phyloP scores from a whole-genome alignment of 805 yeast genomes.

The Candida taoyuanica region DNA sequence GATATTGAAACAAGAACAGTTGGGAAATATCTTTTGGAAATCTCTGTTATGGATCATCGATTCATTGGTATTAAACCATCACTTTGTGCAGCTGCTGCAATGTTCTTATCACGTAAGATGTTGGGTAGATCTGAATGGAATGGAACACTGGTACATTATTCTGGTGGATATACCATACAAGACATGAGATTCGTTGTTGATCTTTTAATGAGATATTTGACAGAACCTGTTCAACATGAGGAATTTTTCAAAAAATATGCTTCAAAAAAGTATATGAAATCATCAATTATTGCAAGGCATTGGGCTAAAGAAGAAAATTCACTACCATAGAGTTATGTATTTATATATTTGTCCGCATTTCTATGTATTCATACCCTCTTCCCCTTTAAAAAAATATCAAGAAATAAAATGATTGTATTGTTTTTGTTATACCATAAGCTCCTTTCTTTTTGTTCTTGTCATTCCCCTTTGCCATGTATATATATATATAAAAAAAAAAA shows the following conservation, averaged over 20 bases:
- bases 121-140: constrained; percentile 71
- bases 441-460: too few species aligned
- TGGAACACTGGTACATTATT: constrained; percentile 80
- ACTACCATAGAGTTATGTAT: too few species aligned
- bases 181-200: constrained; percentile 70
- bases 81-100: constrained; percentile 78
- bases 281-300: constrained; percentile 71
- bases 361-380: too few species aligned
- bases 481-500: too few species aligned
- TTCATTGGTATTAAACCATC: constrained; percentile 75
- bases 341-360: too few species aligned
- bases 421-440: too few species aligned
- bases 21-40: constrained; percentile 80
- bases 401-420: too few species aligned
- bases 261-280: constrained; percentile 82
- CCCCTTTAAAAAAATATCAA: too few species aligned
- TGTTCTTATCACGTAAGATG: constrained; percentile 76
- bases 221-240: constrained; percentile 80
- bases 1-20: constrained; percentile 78
- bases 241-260: constrained; percentile 93
- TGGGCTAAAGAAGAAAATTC: constrained; percentile 71
- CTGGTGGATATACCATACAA: constrained; percentile 79
- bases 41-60: constrained; percentile 67
- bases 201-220: constrained; percentile 69
- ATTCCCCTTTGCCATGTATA: too few species aligned